These are phyloP conservation scores for Sugiyamaella pinicola DNA, from an alignment of 1,139 yeast species.

Conservation along the genomic window DNA sequence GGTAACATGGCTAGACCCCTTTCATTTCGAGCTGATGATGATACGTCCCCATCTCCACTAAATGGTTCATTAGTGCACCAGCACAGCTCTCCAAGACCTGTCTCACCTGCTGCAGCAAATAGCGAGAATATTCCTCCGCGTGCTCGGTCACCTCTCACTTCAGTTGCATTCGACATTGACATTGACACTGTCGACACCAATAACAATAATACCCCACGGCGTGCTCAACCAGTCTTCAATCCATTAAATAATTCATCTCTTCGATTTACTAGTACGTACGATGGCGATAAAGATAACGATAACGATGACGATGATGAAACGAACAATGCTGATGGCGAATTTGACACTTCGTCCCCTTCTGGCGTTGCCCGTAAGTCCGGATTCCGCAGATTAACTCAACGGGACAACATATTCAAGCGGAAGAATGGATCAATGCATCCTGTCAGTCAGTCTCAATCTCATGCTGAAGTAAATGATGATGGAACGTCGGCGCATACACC, in stretches of 20 bases:
- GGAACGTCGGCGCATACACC: background rate
- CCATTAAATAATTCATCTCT: background rate
- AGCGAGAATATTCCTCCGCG: background rate
- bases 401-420: slow-evolving; percentile 6
- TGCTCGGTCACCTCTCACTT: slow-evolving; percentile 4
- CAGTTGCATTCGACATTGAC: slow-evolving; percentile 4
- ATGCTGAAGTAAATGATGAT: background rate
- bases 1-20: background rate
- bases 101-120: background rate
- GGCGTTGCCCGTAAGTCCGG: slow-evolving; percentile 1
- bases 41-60: slow-evolving; percentile 1
- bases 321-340: slow-evolving; percentile 11
- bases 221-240: background rate
- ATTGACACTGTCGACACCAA: background rate
- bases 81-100: background rate
- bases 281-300: background rate
- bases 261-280: background rate
- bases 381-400: slow-evolving; percentile 8
- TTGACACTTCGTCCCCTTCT: background rate
- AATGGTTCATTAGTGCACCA: background rate
- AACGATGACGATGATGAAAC: slow-evolving; percentile 1
- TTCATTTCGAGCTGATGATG: background rate
- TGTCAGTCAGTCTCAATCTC: background rate
- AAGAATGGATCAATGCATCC: background rate
- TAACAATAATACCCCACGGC: background rate